phyloP scores from a whole-genome alignment of 1,284 basidiomycete species.

The Neolentinus lepideus region DNA sequence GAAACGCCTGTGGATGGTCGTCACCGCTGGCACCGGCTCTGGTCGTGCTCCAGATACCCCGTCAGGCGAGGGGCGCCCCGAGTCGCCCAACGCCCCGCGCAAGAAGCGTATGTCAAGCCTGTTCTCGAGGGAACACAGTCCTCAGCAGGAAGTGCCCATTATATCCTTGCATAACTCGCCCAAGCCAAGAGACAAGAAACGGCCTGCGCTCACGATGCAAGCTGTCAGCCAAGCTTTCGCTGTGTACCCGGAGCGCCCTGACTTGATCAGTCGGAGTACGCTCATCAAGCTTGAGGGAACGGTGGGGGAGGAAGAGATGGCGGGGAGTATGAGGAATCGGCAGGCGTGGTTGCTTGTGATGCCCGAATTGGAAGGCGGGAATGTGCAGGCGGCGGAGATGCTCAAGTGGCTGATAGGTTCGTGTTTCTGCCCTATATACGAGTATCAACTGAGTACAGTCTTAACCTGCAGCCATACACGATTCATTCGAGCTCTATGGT shows the following conservation, averaged over 20 bases:
- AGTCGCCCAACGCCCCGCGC: slow-evolving; percentile 16
- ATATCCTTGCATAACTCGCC: slow-evolving; percentile 54
- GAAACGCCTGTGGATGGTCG: slow-evolving; percentile 88
- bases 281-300: slow-evolving; percentile 84
- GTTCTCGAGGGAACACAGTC: slow-evolving; percentile 41
- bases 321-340: slow-evolving; percentile 46
- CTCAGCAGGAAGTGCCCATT: slow-evolving; percentile 32
- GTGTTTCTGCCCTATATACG: slow-evolving; percentile 12
- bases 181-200: slow-evolving; percentile 68
- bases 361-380: slow-evolving; percentile 63
- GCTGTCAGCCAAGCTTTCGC: slow-evolving; percentile 72
- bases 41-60: background rate
- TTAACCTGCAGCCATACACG: slow-evolving; percentile 62
- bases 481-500: slow-evolving; percentile 84
- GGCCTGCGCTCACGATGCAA: slow-evolving; percentile 49
- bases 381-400: slow-evolving; percentile 69
- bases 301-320: slow-evolving; percentile 72
- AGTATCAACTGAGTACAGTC: slow-evolving; percentile 8
- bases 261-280: slow-evolving; percentile 80
- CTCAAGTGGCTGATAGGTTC: slow-evolving; percentile 89
- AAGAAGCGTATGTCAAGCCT: slow-evolving; percentile 69
- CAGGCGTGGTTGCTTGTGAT: slow-evolving; percentile 86
- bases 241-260: slow-evolving; percentile 93
- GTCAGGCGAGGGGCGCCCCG: slow-evolving; percentile 10
- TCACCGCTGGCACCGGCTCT: slow-evolving; percentile 39